Base-by-base conservation (phyloP, 176 grass and related monocot genomes). In the Tillandsia fasciculata region DNA sequence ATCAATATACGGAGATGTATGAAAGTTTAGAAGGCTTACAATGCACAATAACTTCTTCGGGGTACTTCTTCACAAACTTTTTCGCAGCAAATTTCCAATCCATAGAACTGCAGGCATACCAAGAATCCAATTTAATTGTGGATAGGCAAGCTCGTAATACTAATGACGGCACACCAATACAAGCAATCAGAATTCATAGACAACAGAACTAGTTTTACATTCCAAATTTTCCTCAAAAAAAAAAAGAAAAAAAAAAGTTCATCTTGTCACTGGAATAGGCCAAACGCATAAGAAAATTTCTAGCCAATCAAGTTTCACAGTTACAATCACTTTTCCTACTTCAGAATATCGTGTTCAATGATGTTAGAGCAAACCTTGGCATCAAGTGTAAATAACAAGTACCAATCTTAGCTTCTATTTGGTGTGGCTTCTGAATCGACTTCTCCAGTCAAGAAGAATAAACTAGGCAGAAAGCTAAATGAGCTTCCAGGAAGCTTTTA, bases 61-160 rank as follows among this genome's bases (percentile, higher is more conserved):
- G 86, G 59, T 85, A 83, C 75, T 70, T 97, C 78, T 72, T 92
- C 57, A 77, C 74, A 78, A 97, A 97, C 49, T 90, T 81, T 85
- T 90, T 92, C 51, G 77, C 86, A 10, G 93, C 89, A n/a, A 76
- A 97, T 49, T 47, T 70, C 89, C 93, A 92, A 76, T 97, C 66
- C 53, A 84, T 81, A 71, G 93, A 86, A 83, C 93, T 97, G 89
- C 77, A 84, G 23, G 15, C 15, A 23, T 73, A 48, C 33, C 33
- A 42, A 42, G 33, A 42, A 23, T 66, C 49, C 2, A 59, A 59
- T 14, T 59, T 59, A 20, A 59, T 17, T 8, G 54, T 8, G 54
- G 15, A 59, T 59, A 22, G 54, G 54, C 14, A 59, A n/a, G 54
- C 54, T 18, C 3, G 9, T 59, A 14, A 17, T 20, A 59, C 6